A percentile compares a stretch with the other conserved stretches of the same genome.
phyloP scores from a whole-genome alignment of 495 filamentous ascomycete genomes.

The Penicilliopsis zonata region DNA sequence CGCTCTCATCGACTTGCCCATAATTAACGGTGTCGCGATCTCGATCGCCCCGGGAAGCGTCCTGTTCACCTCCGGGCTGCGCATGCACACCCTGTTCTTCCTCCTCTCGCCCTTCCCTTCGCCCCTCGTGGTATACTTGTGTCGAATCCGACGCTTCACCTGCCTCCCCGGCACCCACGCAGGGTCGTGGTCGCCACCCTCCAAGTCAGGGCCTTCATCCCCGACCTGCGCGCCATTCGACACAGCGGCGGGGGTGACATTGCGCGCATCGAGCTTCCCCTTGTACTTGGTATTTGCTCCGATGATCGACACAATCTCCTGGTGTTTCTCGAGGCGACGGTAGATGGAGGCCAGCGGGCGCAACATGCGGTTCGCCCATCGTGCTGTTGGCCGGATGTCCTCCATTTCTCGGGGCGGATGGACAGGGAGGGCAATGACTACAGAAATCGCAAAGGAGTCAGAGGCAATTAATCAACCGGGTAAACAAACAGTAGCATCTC shows the following conservation, averaged over 20 bases:
- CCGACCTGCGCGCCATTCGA: constrained; percentile 1
- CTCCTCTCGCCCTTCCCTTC: constrained; percentile 11
- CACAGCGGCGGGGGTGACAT: constrained; percentile 1
- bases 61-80: constrained; percentile 26
- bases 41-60: constrained; percentile 34
- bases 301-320: constrained; percentile 24
- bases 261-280: constrained; percentile 4
- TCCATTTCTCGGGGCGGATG: constrained; percentile 20
- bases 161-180: constrained; percentile 31
- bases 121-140: constrained; percentile 26
- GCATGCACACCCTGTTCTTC: constrained; percentile 20
- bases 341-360: constrained; percentile 34
- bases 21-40: constrained; percentile 33
- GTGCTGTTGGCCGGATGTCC: constrained; percentile 29
- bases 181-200: constrained; percentile 29
- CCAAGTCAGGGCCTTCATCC: constrained; percentile 15
- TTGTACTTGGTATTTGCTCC: constrained; percentile 15
- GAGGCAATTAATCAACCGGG: no score
- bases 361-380: constrained; percentile 38
- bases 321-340: constrained; percentile 32
- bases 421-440: no score
- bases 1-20: constrained; percentile 18
- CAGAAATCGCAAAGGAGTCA: no score
- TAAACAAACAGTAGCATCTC: no score
- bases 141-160: constrained; percentile 21